Percentiles rank a stretch among this genome's conserved stretches.
These are phyloP conservation scores for Cyclotella cryptica DNA, from an alignment of 108 stramenopile genomes.

Conservation along the genomic window DNA sequence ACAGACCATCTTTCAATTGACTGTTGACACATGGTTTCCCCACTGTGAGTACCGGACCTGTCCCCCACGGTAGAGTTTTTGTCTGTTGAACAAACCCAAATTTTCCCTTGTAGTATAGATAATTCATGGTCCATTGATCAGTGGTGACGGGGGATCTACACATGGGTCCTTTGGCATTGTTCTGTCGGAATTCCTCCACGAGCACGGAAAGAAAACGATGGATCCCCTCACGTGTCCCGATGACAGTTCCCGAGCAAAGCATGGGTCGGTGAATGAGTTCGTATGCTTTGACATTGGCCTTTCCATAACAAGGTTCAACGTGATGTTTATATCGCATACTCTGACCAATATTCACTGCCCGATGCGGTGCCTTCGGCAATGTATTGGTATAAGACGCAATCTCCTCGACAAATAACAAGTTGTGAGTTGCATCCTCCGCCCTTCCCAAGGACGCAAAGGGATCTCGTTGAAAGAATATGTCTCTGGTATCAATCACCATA, in stretches of 20 bases:
- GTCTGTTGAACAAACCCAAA: constrained; percentile 46
- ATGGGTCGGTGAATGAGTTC: constrained; percentile 70
- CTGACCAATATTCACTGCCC: constrained; percentile 45
- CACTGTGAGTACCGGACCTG: constrained; percentile 53
- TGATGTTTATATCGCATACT: constrained; percentile 28
- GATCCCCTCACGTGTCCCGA: constrained; percentile 72
- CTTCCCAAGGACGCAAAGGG: constrained; percentile 67
- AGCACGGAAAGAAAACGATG: constrained; percentile 68
- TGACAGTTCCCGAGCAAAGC: constrained; percentile 80
- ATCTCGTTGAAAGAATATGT: constrained; percentile 77
- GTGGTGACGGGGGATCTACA: constrained; percentile 62
- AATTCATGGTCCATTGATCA: constrained; percentile 86
- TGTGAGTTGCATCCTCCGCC: constrained; percentile 51
- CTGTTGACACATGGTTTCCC: constrained; percentile 50
- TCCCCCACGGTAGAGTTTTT: constrained; percentile 51
- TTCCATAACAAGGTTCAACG: constrained; percentile 44
- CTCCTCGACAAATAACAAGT: constrained; percentile 77
- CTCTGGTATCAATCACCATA: constrained; percentile 72
- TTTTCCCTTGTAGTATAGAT: constrained; percentile 69
- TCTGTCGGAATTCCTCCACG: constrained; percentile 69
- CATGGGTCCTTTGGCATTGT: constrained; percentile 44
- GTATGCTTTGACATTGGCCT: constrained; percentile 38
- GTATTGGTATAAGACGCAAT: constrained; percentile 55
- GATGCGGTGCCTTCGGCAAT: constrained; percentile 23
- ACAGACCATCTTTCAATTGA: not conserved